Conservation (phyloP, 768 basidiomycete species). For the Rhizopogon roseolus region DNA sequence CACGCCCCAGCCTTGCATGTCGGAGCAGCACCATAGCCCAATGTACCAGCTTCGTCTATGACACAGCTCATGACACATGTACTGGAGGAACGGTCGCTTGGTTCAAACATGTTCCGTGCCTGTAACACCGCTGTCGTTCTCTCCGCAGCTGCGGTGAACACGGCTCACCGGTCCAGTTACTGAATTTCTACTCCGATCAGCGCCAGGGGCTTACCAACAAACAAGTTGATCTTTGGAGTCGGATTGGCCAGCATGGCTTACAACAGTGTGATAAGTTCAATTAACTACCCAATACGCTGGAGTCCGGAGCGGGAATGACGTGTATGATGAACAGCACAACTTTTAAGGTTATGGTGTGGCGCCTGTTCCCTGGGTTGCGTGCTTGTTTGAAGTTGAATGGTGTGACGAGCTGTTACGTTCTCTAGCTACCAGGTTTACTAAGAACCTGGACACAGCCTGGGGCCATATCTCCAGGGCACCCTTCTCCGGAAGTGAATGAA, state of each 20-base stretch:
- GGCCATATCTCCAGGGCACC: background rate
- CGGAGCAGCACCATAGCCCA: background rate
- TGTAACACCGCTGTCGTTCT: background rate
- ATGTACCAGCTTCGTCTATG: background rate
- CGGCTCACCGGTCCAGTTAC: background rate
- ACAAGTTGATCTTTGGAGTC: background rate
- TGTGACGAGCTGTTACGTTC: too few relatives aligned
- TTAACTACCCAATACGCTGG: background rate
- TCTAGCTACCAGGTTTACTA: too few relatives aligned
- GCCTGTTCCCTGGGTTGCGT: background rate
- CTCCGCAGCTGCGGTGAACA: background rate
- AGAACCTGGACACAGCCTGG: too few relatives aligned
- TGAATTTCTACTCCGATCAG: background rate
- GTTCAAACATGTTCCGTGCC: constrained; percentile 1
- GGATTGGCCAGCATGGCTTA: background rate
- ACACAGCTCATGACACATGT: constrained; percentile 2
- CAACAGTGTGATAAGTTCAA: background rate
- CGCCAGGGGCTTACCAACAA: background rate
- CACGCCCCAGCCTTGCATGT: constrained; percentile 1
- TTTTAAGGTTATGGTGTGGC: too few relatives aligned
- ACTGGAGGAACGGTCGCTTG: background rate
- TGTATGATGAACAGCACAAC: background rate
- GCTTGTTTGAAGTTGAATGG: background rate
- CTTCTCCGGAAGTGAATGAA: background rate
- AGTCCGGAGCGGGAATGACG: background rate